Percentiles rank a stretch among this genome's conserved stretches.
These are phyloP conservation scores for Kurtzmaniella quercitrusa DNA, from an alignment of 1,139 yeast species.

Conservation along the genomic window DNA sequence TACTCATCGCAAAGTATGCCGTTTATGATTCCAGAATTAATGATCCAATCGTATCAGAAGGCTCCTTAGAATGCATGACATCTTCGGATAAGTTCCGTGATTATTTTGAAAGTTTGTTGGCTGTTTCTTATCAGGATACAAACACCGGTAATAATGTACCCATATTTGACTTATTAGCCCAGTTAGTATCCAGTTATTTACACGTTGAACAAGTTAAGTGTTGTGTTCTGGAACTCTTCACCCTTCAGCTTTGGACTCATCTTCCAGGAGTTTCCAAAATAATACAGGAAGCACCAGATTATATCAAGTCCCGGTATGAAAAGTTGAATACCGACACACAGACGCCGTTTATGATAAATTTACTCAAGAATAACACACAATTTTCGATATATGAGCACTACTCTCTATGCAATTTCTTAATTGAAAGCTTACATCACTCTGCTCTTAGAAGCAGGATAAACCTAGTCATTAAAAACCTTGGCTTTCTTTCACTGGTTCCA, in stretches of 20 bases:
- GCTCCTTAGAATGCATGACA: background rate
- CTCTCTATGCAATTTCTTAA: background rate
- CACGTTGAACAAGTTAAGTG: background rate
- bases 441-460: constrained; percentile 38
- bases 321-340: constrained; percentile 11
- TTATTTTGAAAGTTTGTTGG: background rate
- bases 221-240: background rate
- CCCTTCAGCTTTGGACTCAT: background rate
- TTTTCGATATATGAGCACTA: background rate
- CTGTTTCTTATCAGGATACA: background rate
- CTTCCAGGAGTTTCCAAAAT: background rate
- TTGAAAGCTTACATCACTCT: constrained; percentile 26
- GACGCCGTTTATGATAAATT: background rate
- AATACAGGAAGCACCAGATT: background rate
- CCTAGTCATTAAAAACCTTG: constrained; percentile 23
- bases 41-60: constrained; percentile 4
- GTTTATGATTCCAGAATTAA: constrained; percentile 12
- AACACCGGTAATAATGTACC: background rate
- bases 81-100: background rate
- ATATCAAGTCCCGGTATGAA: constrained; percentile 11
- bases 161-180: background rate
- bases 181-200: background rate
- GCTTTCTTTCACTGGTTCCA: constrained; percentile 15
- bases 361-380: background rate
- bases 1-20: constrained; percentile 23